phyloP scores from a whole-genome alignment of 140 eudicot species.

The Senecio squalidus region DNA sequence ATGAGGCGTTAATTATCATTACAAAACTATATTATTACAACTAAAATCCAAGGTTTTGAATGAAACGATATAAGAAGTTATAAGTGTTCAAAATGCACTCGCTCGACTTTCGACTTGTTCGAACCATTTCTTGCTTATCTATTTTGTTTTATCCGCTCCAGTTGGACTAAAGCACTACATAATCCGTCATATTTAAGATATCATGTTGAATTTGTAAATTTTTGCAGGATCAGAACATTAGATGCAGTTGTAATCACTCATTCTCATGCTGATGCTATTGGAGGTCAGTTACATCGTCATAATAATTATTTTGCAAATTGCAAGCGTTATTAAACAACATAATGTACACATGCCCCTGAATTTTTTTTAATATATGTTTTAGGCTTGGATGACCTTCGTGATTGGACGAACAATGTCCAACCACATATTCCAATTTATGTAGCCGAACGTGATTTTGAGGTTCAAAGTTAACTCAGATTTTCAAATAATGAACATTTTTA shows the following conservation, averaged over 20 bases:
- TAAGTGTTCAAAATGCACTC: too few relatives aligned
- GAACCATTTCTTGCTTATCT: too few relatives aligned
- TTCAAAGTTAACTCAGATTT: slow-evolving; percentile 12
- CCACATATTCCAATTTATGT: slow-evolving; percentile 80
- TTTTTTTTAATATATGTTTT: slow-evolving; percentile 14
- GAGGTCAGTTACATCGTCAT: slow-evolving; percentile 49
- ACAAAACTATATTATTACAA: too few relatives aligned
- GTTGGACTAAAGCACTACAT: too few relatives aligned
- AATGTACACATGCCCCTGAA: neutral
- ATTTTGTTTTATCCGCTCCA: too few relatives aligned
- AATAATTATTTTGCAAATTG: slow-evolving; percentile 10
- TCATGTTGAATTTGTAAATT: too few relatives aligned
- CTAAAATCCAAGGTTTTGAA: too few relatives aligned
- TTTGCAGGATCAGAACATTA: slow-evolving; percentile 83
- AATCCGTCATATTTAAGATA: too few relatives aligned
- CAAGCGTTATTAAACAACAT: neutral
- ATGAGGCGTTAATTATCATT: too few relatives aligned
- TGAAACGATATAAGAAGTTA: too few relatives aligned
- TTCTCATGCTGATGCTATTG: slow-evolving; percentile 99
- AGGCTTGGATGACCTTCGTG: slow-evolving; percentile 99
- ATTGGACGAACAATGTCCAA: slow-evolving; percentile 99
- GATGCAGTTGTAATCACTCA: slow-evolving; percentile 96
- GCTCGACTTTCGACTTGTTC: too few relatives aligned
- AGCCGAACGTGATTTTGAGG: slow-evolving; percentile 97
- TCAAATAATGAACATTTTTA: neutral